A percentile compares a stretch with the other conserved stretches of the same genome.
Evolutionary conservation across 495 filamentous ascomycete genomes (phyloP).

Genomic region (Neurospora sp.): DNA sequence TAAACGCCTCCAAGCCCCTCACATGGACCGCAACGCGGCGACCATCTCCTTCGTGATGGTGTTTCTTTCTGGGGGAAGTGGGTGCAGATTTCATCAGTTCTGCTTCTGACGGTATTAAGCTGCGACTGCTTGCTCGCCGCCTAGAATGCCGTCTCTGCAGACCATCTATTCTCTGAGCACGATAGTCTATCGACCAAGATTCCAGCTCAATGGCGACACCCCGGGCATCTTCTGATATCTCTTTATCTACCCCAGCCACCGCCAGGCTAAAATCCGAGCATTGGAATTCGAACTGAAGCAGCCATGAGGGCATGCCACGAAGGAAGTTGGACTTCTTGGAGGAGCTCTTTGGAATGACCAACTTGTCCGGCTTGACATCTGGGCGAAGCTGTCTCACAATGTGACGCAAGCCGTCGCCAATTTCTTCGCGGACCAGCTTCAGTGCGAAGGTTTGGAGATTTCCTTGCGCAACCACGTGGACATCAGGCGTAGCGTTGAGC

Average conservation of each 20-base stretch:
- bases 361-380: constrained; percentile 52
- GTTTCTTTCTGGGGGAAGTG: constrained; percentile 48
- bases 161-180: constrained; percentile 61
- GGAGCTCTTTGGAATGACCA: constrained; percentile 33
- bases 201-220: constrained; percentile 81
- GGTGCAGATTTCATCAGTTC: constrained; percentile 48
- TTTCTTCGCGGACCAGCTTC: constrained; percentile 83
- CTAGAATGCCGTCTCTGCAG: constrained; percentile 39
- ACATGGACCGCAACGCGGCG: constrained; percentile 71
- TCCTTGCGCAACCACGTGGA: constrained; percentile 70
- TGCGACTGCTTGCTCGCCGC: constrained; percentile 49
- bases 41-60: constrained; percentile 61
- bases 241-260: constrained; percentile 75
- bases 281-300: constrained; percentile 73
- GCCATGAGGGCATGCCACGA: constrained; percentile 70
- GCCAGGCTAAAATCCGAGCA: constrained; percentile 84
- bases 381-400: constrained; percentile 70
- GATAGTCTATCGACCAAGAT: constrained; percentile 86
- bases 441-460: constrained; percentile 78
- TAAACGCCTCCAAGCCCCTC: constrained; percentile 74
- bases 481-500: constrained; percentile 73
- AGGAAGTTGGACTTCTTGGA: constrained; percentile 53
- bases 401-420: constrained; percentile 82
- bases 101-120: constrained; percentile 45
- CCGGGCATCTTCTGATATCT: constrained; percentile 65